Evolutionary conservation across 2,329 filamentous ascomycete genomes (phyloP).

Genomic region (Phyllosticta ampelicida): DNA sequence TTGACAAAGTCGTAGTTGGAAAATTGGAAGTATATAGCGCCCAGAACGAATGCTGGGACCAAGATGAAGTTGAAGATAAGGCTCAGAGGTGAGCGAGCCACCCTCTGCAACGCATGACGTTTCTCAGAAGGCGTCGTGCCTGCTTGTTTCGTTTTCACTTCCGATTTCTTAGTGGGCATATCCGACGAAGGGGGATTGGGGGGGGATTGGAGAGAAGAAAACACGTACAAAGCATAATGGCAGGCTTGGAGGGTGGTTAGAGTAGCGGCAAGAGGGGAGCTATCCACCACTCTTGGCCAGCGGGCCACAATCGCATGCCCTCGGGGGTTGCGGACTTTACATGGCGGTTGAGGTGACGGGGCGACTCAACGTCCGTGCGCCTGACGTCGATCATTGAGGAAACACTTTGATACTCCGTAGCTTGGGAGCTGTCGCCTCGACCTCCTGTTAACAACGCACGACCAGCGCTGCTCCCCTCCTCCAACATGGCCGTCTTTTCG

Average conservation of each 20-base stretch:
- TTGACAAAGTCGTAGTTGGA: not conserved
- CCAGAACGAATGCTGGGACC: constrained; percentile 4
- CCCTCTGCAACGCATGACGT: constrained; percentile 1
- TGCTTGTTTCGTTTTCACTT: not conserved
- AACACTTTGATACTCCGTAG: not conserved
- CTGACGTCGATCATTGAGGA: not conserved
- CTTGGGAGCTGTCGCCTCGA: not conserved
- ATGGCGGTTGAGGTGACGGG: not conserved
- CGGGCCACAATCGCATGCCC: too few relatives aligned
- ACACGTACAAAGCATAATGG: not conserved
- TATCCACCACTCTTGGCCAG: not conserved
- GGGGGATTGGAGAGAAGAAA: not conserved
- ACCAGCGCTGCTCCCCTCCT: not conserved
- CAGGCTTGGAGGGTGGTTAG: not conserved
- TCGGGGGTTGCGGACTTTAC: not conserved
- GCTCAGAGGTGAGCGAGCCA: constrained; percentile 1
- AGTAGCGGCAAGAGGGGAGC: not conserved
- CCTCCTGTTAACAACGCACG: not conserved
- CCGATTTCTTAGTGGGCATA: not conserved
- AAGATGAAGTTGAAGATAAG: constrained; percentile 7
- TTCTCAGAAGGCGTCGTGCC: constrained; percentile 2
- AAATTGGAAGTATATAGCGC: not conserved
- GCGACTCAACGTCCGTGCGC: not conserved
- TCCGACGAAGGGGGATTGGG: not conserved
- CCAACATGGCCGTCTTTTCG: constrained; percentile 68